Evolutionary conservation across 2,329 filamentous ascomycete species (phyloP).

Genomic region (Teratosphaeria pseudoeucalypti): DNA sequence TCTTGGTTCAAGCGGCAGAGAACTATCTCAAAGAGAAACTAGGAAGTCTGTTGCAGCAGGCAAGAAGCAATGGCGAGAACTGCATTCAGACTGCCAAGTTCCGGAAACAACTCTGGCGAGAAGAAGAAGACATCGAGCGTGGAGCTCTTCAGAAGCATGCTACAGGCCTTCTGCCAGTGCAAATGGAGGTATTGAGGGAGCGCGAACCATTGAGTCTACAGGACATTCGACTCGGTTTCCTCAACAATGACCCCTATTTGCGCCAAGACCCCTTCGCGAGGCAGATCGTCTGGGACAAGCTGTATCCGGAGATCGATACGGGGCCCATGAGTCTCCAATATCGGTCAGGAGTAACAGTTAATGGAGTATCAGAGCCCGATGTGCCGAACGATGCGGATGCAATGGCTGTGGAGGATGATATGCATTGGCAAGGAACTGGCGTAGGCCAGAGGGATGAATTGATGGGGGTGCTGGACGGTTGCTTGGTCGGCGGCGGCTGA

Average conservation of each 20-base stretch:
- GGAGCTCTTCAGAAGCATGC: conserved; percentile 67
- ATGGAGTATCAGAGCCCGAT: conserved; percentile 36
- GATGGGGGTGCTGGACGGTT: conserved; percentile 30
- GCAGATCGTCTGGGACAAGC: conserved; percentile 48
- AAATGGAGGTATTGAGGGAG: conserved; percentile 64
- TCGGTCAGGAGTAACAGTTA: conserved; percentile 45
- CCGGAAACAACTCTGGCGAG: conserved; percentile 59
- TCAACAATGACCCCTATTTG: conserved; percentile 65
- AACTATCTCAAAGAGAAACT: conserved; percentile 54
- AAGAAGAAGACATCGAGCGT: conserved; percentile 63
- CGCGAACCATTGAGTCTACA: conserved; percentile 64
- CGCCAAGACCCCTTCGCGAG: conserved; percentile 67
- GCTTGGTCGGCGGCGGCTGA: conserved; percentile 16
- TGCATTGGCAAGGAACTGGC: conserved; percentile 30
- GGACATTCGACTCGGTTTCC: conserved; percentile 66
- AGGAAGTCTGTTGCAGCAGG: conserved; percentile 43
- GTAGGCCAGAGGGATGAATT: conserved; percentile 19
- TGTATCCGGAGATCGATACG: conserved; percentile 10
- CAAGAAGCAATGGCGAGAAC: conserved; percentile 42
- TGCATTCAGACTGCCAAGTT: conserved; percentile 69
- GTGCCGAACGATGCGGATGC: conserved; percentile 43
- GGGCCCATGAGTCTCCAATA: conserved; percentile 19
- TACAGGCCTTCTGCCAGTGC: conserved; percentile 67
- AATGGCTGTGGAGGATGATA: conserved; percentile 20
- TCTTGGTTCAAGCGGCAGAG: conserved; percentile 51